Percentiles rank a stretch among this genome's conserved stretches.
Conservation (phyloP, 148 eudicot genomes). For the Fagopyrum esculentum region DNA sequence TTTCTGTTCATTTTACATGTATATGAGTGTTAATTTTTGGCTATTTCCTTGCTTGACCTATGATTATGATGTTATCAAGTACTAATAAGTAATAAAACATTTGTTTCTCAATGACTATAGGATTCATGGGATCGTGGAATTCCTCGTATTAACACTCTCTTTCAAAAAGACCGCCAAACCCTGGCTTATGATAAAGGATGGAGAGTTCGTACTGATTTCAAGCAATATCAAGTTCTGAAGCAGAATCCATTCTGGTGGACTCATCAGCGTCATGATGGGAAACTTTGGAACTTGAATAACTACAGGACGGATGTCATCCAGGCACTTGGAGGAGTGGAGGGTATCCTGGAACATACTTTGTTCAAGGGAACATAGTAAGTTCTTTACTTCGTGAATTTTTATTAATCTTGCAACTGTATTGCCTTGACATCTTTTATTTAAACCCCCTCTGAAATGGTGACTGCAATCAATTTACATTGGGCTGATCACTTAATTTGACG, state of each 20-base stretch:
- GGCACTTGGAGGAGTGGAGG: slow-evolving; percentile 99
- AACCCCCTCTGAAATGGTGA: background rate
- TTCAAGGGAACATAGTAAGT: slow-evolving; percentile 95
- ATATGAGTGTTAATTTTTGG: no score
- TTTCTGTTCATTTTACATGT: background rate
- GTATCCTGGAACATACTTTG: slow-evolving; percentile 91
- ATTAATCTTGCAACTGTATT: background rate
- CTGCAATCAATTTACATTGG: background rate
- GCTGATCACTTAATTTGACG: background rate
- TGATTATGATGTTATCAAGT: background rate
- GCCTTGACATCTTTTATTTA: background rate
- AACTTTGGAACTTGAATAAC: slow-evolving; percentile 96
- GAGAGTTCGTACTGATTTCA: slow-evolving; percentile 98
- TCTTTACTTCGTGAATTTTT: background rate
- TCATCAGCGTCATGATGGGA: slow-evolving; percentile 98
- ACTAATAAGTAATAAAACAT: background rate
- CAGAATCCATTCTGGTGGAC: slow-evolving; percentile 99
- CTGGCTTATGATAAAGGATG: slow-evolving; percentile 99
- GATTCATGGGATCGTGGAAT: slow-evolving; percentile 99
- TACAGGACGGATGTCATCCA: slow-evolving; percentile 98
- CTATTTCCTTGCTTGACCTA: background rate
- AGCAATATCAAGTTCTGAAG: slow-evolving; percentile 95
- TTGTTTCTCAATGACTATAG: slow-evolving; percentile 13
- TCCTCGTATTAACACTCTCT: slow-evolving; percentile 95
- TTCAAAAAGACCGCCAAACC: slow-evolving; percentile 98